Conservation (phyloP, 345 rosid species). For the Citrus unshiu region DNA sequence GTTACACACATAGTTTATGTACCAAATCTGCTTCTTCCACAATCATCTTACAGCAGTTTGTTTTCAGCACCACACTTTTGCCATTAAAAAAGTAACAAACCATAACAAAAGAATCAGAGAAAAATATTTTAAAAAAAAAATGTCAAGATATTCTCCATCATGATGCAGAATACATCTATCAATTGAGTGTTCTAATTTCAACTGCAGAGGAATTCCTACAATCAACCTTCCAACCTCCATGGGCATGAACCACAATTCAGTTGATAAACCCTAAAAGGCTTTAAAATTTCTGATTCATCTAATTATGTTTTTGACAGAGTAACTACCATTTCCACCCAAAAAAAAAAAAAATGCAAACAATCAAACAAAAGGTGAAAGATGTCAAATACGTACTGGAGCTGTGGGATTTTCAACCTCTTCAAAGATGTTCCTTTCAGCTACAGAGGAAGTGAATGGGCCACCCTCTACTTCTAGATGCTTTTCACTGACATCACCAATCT, state of each 20-base stretch:
- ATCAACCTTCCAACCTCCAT: neutral
- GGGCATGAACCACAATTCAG: neutral
- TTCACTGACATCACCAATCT: slow-evolving; percentile 12
- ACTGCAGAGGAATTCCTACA: neutral
- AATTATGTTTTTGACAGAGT: neutral
- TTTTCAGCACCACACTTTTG: neutral
- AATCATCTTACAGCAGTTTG: neutral
- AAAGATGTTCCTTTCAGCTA: neutral
- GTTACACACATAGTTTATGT: too few relatives aligned
- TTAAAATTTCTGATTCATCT: neutral
- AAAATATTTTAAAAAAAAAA: neutral
- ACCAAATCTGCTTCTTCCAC: neutral
- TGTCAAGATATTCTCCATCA: neutral
- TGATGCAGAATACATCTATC: neutral
- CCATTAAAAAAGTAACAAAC: neutral
- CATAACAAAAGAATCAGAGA: neutral
- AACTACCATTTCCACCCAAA: neutral
- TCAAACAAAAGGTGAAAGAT: neutral
- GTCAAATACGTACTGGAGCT: slow-evolving; percentile 8
- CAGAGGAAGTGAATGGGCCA: neutral
- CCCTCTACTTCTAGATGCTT: slow-evolving; percentile 16
- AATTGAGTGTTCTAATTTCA: neutral
- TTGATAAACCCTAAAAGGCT: neutral
- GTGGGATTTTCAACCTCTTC: neutral
- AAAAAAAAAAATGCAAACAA: neutral